Conservation (phyloP, 2,329 filamentous ascomycete genomes). For the Coniella lustricola region DNA sequence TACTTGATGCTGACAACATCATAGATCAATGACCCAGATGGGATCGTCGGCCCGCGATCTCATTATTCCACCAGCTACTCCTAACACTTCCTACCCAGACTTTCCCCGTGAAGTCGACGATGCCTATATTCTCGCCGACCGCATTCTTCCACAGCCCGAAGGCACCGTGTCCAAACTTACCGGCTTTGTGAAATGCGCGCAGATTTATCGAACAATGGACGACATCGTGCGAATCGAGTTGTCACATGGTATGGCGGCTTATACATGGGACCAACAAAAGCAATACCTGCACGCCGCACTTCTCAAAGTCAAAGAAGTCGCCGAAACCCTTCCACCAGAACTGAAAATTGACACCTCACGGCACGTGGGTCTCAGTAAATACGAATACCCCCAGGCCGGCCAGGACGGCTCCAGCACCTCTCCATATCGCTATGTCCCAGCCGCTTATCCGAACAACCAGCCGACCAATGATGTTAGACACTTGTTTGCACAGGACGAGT, state of each 20-base stretch:
- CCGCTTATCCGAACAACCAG: slow-evolving; percentile 39
- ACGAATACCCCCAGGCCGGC: slow-evolving; percentile 22
- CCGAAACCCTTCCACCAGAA: slow-evolving; percentile 61
- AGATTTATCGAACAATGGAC: slow-evolving; percentile 75
- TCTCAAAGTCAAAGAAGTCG: slow-evolving; percentile 59
- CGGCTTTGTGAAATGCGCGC: slow-evolving; percentile 74
- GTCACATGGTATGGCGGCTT: slow-evolving; percentile 69
- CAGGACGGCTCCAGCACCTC: slow-evolving; percentile 34
- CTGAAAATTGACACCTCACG: slow-evolving; percentile 38
- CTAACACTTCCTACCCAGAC: slow-evolving; percentile 68
- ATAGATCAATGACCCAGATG: slow-evolving; percentile 68
- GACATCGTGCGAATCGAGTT: slow-evolving; percentile 72
- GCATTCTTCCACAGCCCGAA: slow-evolving; percentile 63
- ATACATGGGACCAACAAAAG: slow-evolving; percentile 74
- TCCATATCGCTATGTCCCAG: slow-evolving; percentile 45
- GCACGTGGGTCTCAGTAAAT: slow-evolving; percentile 35
- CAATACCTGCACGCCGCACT: slow-evolving; percentile 65
- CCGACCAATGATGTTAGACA: slow-evolving; percentile 44
- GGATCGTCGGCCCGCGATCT: slow-evolving; percentile 66
- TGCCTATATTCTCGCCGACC: slow-evolving; percentile 65
- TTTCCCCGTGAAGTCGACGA: slow-evolving; percentile 79
- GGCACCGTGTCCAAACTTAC: slow-evolving; percentile 63
- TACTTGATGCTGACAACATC: slow-evolving; percentile 15
- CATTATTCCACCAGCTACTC: slow-evolving; percentile 69
- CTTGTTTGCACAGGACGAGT: slow-evolving; percentile 40